Percentiles rank a stretch among this genome's conserved stretches.
Conservation (phyloP, 208 protist genomes). For the Trypanosoma melophagium region DNA sequence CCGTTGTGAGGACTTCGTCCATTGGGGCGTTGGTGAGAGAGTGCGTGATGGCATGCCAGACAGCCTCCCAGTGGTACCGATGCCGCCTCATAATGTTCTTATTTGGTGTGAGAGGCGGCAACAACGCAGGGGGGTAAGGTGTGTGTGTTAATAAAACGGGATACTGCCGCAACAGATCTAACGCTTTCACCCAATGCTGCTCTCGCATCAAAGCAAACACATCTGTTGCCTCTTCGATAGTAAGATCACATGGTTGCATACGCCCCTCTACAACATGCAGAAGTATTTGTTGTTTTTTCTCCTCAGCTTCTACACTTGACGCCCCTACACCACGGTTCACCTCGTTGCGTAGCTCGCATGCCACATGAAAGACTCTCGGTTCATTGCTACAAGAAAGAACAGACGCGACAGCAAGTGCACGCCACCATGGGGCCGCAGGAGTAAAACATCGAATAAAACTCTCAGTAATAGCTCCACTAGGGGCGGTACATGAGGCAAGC, state of each 20-base stretch:
- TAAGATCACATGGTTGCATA: conserved; percentile 5
- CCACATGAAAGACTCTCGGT: conserved; percentile 2
- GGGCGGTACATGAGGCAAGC: conserved; percentile 13
- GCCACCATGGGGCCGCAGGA: conserved; percentile 24
- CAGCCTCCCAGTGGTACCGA: conserved; percentile 15
- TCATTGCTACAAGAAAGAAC: conserved; percentile 16
- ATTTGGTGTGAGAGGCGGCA: conserved; percentile 1
- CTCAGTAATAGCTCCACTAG: conserved; percentile 13
- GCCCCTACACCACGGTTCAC: neutral
- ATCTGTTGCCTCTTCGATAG: conserved; percentile 7
- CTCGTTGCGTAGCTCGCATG: conserved; percentile 7
- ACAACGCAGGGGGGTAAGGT: conserved; percentile 8
- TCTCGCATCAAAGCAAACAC: conserved; percentile 7
- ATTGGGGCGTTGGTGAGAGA: neutral
- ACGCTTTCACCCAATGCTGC: conserved; percentile 16
- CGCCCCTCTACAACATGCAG: neutral
- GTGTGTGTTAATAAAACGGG: conserved; percentile 11
- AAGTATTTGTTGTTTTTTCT: neutral
- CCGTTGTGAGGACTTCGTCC: conserved; percentile 9
- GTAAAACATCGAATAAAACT: conserved; percentile 28
- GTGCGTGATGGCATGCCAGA: conserved; percentile 12
- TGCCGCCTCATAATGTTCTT: neutral
- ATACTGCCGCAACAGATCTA: conserved; percentile 15
- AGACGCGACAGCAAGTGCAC: conserved; percentile 21
- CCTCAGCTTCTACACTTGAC: neutral